A percentile compares a stretch with the other conserved stretches of the same genome.
Evolutionary conservation across 257 asterid species (phyloP).

Genomic region (Ehretia macrophylla): DNA sequence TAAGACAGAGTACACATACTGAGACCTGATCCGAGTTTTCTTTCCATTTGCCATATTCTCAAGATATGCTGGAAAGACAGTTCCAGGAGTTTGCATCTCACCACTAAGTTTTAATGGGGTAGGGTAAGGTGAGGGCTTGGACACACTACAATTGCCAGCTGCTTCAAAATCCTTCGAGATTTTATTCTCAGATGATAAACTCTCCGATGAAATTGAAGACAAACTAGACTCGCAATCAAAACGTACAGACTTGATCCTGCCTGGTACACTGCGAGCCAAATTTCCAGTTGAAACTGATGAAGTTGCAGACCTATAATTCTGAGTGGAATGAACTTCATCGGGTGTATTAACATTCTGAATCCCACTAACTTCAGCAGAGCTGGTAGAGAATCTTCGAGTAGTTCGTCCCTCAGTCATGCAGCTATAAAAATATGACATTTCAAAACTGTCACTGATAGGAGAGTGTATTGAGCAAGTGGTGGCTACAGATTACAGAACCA

Average conservation of each 20-base stretch:
- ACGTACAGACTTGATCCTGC: slow-evolving; percentile 40
- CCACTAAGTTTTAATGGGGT: slow-evolving; percentile 73
- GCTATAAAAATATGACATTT: slow-evolving; percentile 21
- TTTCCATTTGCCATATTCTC: slow-evolving; percentile 43
- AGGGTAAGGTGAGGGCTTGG: slow-evolving; percentile 57
- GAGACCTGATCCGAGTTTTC: slow-evolving; percentile 54
- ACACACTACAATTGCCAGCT: slow-evolving; percentile 17
- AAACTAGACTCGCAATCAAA: slow-evolving; percentile 35
- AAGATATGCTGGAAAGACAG: slow-evolving; percentile 63
- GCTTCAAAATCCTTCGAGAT: slow-evolving; percentile 32
- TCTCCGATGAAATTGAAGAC: slow-evolving; percentile 30
- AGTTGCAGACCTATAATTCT: slow-evolving; percentile 16
- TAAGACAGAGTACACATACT: slow-evolving; percentile 48
- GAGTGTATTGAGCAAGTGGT: too few relatives aligned
- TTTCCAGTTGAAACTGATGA: slow-evolving; percentile 34
- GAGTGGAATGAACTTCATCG: slow-evolving; percentile 7
- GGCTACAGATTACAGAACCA: too few relatives aligned
- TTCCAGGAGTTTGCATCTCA: slow-evolving; percentile 94
- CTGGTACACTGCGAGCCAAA: slow-evolving; percentile 29
- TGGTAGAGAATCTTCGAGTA: slow-evolving; percentile 25
- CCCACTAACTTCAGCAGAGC: slow-evolving; percentile 28
- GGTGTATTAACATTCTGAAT: slow-evolving; percentile 22
- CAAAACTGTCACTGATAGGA: background rate
- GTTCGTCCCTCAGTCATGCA: slow-evolving; percentile 49
- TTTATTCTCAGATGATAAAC: slow-evolving; percentile 43